phyloP scores from a whole-genome alignment of 2,329 filamentous ascomycete genomes.

The Alternaria panax region DNA sequence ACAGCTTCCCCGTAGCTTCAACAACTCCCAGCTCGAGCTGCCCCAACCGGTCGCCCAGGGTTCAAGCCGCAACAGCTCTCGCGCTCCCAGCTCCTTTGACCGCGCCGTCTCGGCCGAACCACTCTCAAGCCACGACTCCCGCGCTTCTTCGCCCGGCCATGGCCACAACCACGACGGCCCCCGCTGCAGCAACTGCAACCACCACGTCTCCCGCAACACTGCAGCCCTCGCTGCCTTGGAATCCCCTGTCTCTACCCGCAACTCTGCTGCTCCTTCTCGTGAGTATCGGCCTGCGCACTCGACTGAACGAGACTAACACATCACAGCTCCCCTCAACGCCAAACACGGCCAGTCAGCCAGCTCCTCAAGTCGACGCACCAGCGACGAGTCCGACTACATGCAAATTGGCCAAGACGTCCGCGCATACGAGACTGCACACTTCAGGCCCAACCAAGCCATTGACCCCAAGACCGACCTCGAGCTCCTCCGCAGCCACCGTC shows the following conservation, averaged over 20 bases:
- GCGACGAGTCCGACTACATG: slow-evolving; percentile 49
- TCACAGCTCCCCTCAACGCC: slow-evolving; percentile 27
- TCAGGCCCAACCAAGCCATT: slow-evolving; percentile 38
- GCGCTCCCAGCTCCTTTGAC: slow-evolving; percentile 49
- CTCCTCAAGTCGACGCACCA: slow-evolving; percentile 43
- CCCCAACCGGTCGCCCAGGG: slow-evolving; percentile 38
- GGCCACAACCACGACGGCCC: slow-evolving; percentile 34
- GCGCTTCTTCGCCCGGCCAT: slow-evolving; percentile 40
- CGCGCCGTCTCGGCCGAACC: slow-evolving; percentile 50
- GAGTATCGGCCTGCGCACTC: slow-evolving; percentile 13
- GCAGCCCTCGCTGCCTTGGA: slow-evolving; percentile 43
- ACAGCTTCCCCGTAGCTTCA: slow-evolving; percentile 39
- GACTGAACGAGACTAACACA: slow-evolving; percentile 6
- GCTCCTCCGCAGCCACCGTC: slow-evolving; percentile 56
- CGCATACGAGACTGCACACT: slow-evolving; percentile 47
- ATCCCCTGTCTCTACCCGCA: slow-evolving; percentile 20
- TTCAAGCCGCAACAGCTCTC: slow-evolving; percentile 47
- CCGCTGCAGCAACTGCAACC: slow-evolving; percentile 48
- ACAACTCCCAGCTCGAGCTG: slow-evolving; percentile 44
- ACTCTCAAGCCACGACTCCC: slow-evolving; percentile 39
- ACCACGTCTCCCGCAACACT: slow-evolving; percentile 40
- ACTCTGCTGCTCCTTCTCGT: slow-evolving; percentile 38
- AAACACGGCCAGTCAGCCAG: slow-evolving; percentile 31
- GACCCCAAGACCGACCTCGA: slow-evolving; percentile 48
- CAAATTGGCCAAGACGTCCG: slow-evolving; percentile 34